A percentile compares a stretch with the other conserved stretches of the same genome.
Evolutionary conservation across 345 rosid genomes (phyloP).

Genomic region (Eutrema yunnanense): DNA sequence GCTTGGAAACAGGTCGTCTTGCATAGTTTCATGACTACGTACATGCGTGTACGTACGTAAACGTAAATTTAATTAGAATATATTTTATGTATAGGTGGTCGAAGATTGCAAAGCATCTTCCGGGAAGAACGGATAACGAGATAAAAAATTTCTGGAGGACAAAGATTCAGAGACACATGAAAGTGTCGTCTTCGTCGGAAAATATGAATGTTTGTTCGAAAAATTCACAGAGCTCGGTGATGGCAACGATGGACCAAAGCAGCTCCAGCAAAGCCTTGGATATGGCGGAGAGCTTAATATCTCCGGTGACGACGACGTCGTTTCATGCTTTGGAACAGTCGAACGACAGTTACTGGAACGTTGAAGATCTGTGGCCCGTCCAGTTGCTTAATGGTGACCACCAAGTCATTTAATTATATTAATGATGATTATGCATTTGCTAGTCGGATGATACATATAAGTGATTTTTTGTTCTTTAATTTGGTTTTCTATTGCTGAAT

Average conservation of each 20-base stretch:
- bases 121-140: conserved; percentile 97
- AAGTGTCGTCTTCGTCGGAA: background rate
- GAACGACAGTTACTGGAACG: conserved; percentile 64
- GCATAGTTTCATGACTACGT: background rate
- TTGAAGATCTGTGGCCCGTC: conserved; percentile 85
- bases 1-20: conserved; percentile 30
- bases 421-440: background rate
- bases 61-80: background rate
- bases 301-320: background rate
- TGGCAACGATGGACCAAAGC: conserved; percentile 3
- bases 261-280: conserved; percentile 17
- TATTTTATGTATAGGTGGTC: conserved; percentile 54
- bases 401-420: background rate
- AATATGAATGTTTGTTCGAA: background rate
- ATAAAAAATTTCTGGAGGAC: conserved; percentile 98
- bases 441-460: background rate
- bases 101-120: conserved; percentile 88
- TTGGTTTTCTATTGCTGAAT: background rate
- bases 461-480: background rate
- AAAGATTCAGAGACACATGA: conserved; percentile 77
- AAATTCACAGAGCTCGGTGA: conserved; percentile 19
- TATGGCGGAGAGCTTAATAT: conserved; percentile 10
- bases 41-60: background rate
- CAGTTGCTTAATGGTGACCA: conserved; percentile 43
- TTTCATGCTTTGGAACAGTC: conserved; percentile 31